Evolutionary conservation across 1,284 basidiomycete genomes (phyloP).

Genomic region (Stereum hirsutum): DNA sequence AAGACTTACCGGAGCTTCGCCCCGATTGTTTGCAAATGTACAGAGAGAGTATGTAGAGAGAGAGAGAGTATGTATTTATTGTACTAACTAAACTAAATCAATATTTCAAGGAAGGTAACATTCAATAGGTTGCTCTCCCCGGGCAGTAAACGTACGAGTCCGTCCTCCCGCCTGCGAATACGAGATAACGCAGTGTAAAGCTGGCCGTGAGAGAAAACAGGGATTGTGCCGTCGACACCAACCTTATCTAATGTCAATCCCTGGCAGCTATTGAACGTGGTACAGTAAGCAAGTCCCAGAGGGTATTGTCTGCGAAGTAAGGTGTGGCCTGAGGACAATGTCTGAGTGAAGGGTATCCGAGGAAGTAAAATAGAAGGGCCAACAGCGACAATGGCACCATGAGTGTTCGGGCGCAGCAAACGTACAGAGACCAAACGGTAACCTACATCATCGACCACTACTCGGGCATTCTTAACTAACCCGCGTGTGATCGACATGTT

Average conservation of each 20-base stretch:
- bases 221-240: conserved; percentile 24
- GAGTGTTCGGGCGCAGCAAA: conserved; percentile 15
- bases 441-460: conserved; percentile 21
- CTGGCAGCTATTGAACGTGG: conserved; percentile 35
- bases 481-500: conserved; percentile 29
- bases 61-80: neutral
- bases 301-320: conserved; percentile 29
- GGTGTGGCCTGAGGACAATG: conserved; percentile 23
- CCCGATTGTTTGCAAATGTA: neutral
- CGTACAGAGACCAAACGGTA: conserved; percentile 21
- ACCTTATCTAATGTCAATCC: conserved; percentile 29
- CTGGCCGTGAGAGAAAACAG: conserved; percentile 34
- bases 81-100: neutral
- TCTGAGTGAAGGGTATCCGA: conserved; percentile 22
- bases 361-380: conserved; percentile 19
- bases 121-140: neutral
- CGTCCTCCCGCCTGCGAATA: conserved; percentile 20
- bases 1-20: neutral
- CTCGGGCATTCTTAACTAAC: conserved; percentile 30
- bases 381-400: too few relatives aligned
- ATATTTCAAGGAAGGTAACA: neutral
- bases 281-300: conserved; percentile 29
- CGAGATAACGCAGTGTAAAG: conserved; percentile 33
- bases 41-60: too few relatives aligned
- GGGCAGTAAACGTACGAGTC: neutral